These are phyloP conservation scores for Trapa incisa DNA, from an alignment of 345 rosid genomes.

Conservation along the genomic window DNA sequence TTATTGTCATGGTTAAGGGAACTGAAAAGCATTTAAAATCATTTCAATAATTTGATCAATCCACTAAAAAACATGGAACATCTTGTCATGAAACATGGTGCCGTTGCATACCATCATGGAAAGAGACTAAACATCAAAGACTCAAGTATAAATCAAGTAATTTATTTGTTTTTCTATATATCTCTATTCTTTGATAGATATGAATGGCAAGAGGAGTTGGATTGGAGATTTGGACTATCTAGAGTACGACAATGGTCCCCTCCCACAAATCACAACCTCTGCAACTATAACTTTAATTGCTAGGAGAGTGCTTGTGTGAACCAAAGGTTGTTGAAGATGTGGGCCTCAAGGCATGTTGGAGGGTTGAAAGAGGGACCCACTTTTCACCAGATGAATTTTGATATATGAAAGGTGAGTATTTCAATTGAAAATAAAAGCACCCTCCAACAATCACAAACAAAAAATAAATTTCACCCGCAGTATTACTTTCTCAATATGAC, in stretches of 20 bases:
- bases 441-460: not conserved
- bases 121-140: too few relatives aligned
- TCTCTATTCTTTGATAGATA: not conserved
- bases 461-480: too few relatives aligned
- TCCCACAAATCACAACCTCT: conserved; percentile 18
- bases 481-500: too few relatives aligned
- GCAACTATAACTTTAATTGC: conserved; percentile 34
- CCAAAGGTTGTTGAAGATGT: conserved; percentile 13
- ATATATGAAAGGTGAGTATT: conserved; percentile 23
- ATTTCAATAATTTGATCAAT: too few relatives aligned
- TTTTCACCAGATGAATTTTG: conserved; percentile 10
- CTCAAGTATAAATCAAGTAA: too few relatives aligned
- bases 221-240: conserved; percentile 15
- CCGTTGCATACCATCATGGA: not conserved
- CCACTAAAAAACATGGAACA: not conserved
- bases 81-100: not conserved
- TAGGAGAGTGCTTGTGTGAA: conserved; percentile 22
- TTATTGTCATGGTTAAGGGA: too few relatives aligned
- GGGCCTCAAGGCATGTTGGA: conserved; percentile 13
- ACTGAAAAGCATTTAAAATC: too few relatives aligned
- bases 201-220: conserved; percentile 16
- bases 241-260: conserved; percentile 21
- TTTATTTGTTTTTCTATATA: not conserved
- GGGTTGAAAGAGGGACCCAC: conserved; percentile 14
- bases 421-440: conserved; percentile 21